Evolutionary conservation across 2,329 filamentous ascomycete genomes (phyloP).

Genomic region (Grosmannia serpens): DNA sequence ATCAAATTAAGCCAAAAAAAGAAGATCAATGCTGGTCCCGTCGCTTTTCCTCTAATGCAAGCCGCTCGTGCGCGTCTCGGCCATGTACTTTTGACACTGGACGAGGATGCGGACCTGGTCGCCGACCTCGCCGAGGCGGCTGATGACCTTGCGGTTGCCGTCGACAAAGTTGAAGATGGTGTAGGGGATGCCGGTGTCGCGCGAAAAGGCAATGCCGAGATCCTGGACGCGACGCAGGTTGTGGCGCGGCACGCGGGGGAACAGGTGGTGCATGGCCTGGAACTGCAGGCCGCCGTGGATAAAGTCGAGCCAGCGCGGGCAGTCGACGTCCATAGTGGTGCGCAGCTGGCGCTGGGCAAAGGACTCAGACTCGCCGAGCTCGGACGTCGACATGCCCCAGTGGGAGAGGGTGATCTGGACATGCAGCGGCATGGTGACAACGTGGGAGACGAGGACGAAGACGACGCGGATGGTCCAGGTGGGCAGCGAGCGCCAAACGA

Average conservation of each 20-base stretch:
- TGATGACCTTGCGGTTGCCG: slow-evolving; percentile 43
- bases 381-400: slow-evolving; percentile 59
- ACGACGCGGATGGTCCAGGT: slow-evolving; percentile 43
- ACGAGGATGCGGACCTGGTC: slow-evolving; percentile 49
- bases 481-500: slow-evolving; percentile 49
- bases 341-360: slow-evolving; percentile 59
- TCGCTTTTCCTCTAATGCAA: slow-evolving; percentile 17
- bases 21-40: neutral
- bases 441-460: slow-evolving; percentile 54
- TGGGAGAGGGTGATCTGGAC: slow-evolving; percentile 63
- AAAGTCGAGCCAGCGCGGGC: slow-evolving; percentile 60
- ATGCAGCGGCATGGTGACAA: slow-evolving; percentile 56
- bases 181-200: slow-evolving; percentile 53
- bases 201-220: slow-evolving; percentile 50
- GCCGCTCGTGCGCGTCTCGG: slow-evolving; percentile 32
- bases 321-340: slow-evolving; percentile 65
- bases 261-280: slow-evolving; percentile 60
- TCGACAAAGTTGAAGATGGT: slow-evolving; percentile 49
- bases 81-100: slow-evolving; percentile 43
- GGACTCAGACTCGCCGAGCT: slow-evolving; percentile 52
- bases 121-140: slow-evolving; percentile 42
- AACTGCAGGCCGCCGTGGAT: slow-evolving; percentile 64
- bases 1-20: neutral
- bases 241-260: slow-evolving; percentile 56
- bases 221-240: slow-evolving; percentile 51